Conservation (phyloP, 1,284 basidiomycete species). For the Polyporus tsugae region DNA sequence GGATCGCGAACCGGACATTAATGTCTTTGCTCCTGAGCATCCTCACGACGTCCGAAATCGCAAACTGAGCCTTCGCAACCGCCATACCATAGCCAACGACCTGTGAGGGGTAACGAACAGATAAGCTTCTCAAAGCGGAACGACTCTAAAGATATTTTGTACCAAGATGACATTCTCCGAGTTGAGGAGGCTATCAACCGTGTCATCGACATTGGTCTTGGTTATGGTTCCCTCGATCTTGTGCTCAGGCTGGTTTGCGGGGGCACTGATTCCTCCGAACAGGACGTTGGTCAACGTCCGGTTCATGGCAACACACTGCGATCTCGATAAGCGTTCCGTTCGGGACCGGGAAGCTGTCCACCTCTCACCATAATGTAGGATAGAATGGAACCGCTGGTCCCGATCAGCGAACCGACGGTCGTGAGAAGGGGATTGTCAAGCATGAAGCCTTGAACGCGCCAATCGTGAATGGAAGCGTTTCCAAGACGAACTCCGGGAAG, state of each 20-base stretch:
- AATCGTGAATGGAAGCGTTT: not conserved
- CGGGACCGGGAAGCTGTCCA: constrained; percentile 15
- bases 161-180: constrained; percentile 87
- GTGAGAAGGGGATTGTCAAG: constrained; percentile 85
- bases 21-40: constrained; percentile 76
- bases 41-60: constrained; percentile 82
- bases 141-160: constrained; percentile 27
- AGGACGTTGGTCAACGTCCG: constrained; percentile 80
- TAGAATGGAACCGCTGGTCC: constrained; percentile 88
- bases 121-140: not conserved
- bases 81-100: constrained; percentile 92
- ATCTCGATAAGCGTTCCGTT: constrained; percentile 13
- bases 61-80: constrained; percentile 88
- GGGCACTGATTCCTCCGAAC: constrained; percentile 79
- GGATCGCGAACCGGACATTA: constrained; percentile 65
- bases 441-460: constrained; percentile 70
- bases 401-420: constrained; percentile 83
- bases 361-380: constrained; percentile 85
- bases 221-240: constrained; percentile 85
- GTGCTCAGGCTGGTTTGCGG: constrained; percentile 60
- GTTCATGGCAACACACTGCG: constrained; percentile 89
- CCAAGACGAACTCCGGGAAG: not conserved
- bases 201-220: constrained; percentile 80
- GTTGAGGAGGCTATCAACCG: constrained; percentile 77
- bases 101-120: constrained; percentile 43